These are phyloP conservation scores for Knoxia roxburghii DNA, from an alignment of 257 asterid genomes.

Conservation along the genomic window DNA sequence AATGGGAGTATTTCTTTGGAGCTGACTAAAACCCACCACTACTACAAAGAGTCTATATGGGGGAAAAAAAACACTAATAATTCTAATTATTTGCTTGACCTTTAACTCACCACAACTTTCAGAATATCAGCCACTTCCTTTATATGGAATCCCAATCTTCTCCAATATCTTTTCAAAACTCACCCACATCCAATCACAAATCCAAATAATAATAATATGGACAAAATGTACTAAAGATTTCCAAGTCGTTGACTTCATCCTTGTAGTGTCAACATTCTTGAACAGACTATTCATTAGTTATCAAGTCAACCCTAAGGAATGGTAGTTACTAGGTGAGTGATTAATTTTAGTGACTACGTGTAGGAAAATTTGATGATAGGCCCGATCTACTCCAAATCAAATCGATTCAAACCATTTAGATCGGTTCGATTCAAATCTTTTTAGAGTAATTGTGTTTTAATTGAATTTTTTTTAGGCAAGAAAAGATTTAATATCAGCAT, in stretches of 20 bases:
- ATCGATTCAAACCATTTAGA: too few species aligned
- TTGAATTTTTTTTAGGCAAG: too few species aligned
- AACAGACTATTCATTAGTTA: too few species aligned
- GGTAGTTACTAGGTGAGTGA: too few species aligned
- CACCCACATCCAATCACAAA: conserved; percentile 19
- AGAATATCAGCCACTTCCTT: conserved; percentile 15
- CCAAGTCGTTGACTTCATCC: background rate
- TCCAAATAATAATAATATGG: background rate
- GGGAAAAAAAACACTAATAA: conserved; percentile 5
- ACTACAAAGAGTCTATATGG: conserved; percentile 13
- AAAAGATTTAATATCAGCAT: too few species aligned
- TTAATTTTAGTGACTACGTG: too few species aligned
- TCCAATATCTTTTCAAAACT: conserved; percentile 20
- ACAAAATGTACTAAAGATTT: background rate
- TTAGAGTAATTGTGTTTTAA: too few species aligned
- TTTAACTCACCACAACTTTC: conserved; percentile 16
- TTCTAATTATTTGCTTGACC: conserved; percentile 24
- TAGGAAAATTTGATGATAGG: too few species aligned
- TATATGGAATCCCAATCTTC: conserved; percentile 17
- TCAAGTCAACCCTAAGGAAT: too few species aligned
- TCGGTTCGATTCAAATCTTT: too few species aligned
- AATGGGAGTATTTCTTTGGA: conserved; percentile 14
- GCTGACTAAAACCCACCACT: conserved; percentile 34
- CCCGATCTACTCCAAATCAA: too few species aligned
- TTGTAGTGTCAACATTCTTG: too few species aligned